Evolutionary conservation across 768 basidiomycete species (phyloP), one percentile per base, ranked within the genome.

Genomic region (Trametes cinnabarina): DNA sequence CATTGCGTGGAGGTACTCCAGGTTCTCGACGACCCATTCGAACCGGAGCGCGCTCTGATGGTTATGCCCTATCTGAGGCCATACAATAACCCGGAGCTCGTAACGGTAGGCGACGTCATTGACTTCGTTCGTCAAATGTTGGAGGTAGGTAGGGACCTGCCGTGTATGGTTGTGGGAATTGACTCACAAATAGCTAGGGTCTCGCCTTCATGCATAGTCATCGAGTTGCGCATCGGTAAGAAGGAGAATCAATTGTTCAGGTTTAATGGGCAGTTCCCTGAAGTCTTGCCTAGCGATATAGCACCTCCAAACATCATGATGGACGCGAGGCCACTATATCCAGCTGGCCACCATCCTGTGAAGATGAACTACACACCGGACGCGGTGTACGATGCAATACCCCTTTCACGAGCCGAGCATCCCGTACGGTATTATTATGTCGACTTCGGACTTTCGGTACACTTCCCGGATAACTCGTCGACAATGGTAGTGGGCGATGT

Each of bases 331-430:
- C 32, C 61, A 0, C n/a, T 66, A 14, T 66, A 54, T 37, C 66
- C 66, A 0, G 6, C 59, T 1, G 66, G 62, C 10, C 62, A 66
- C 26, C 66, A 66, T 44, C 66, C 63, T 0, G 54, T 74, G 3
- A 62, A 68, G 5, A 62, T 65, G 0, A 60, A 70, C 32, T 68
- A 53, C 35, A 63, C 76, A 14, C 67, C 68, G 0, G 75, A 77
- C 51, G 72, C 69, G 2, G 58, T 73, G 17, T 68, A 70, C 2
- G 58, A 66, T 1, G 50, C 73, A n/a, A 40, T 51, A 5, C 73
- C 73, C 0, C 57, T 73, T 12, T 58, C 71, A 0, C 68, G 75
- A 17, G 69, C 71, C 17, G 68, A 71, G 30, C 60, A 71, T 32
- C 30, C 30, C 0, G 30, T 32, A 32, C 30, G 30, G 12, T 32